phyloP scores from a whole-genome alignment of 768 basidiomycete genomes.

The Dendrothele bispora region DNA sequence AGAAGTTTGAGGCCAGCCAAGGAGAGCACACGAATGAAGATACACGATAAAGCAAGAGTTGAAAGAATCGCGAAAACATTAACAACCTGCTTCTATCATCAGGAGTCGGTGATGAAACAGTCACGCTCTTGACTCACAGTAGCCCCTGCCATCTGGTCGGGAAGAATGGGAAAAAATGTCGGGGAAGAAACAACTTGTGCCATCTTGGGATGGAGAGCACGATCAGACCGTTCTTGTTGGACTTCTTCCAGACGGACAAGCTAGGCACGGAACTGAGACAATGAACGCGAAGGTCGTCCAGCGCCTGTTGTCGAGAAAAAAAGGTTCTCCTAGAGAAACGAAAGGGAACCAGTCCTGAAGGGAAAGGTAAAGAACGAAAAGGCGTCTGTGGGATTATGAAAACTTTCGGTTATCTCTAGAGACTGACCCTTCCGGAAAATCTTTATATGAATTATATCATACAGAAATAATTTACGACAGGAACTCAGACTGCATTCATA shows the following conservation, averaged over 20 bases:
- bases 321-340: conserved; percentile 20
- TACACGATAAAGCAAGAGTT: conserved; percentile 48
- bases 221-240: no score
- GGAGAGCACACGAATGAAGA: conserved; percentile 49
- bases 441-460: no score
- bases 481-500: no score
- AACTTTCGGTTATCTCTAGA: no score
- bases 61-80: conserved; percentile 56
- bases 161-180: conserved; percentile 28
- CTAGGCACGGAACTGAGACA: neutral
- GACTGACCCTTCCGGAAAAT: no score
- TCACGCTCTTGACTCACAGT: conserved; percentile 29
- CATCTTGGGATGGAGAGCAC: no score
- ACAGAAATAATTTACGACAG: no score
- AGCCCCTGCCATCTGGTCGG: conserved; percentile 33
- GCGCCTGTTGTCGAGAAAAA: conserved; percentile 34
- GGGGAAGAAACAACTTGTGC: conserved; percentile 8
- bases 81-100: conserved; percentile 35
- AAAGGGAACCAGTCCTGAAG: conserved; percentile 33
- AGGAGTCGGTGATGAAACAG: conserved; percentile 13
- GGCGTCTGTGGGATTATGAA: conserved; percentile 15
- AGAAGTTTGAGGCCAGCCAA: conserved; percentile 38
- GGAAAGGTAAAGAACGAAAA: conserved; percentile 16
- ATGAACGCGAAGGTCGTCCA: conserved; percentile 34
- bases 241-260: conserved; percentile 64